phyloP scores from a whole-genome alignment of 176 grass and related monocot species.

The Carex scoparia region DNA sequence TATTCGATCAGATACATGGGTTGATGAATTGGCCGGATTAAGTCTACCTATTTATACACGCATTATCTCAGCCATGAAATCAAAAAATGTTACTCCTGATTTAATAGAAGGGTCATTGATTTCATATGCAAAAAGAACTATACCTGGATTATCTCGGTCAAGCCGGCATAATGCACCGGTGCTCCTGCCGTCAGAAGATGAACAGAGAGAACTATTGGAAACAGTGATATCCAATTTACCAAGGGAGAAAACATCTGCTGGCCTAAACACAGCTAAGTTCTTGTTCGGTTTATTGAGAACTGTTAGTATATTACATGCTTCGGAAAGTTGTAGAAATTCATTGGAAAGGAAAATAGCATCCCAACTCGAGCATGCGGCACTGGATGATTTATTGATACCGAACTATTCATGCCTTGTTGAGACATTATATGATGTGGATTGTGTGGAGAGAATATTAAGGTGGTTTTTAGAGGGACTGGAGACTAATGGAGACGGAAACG shows the following conservation, averaged over 20 bases:
- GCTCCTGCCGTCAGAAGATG: conserved; percentile 30
- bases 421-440: conserved; percentile 98
- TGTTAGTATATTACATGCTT: conserved; percentile 69
- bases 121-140: conserved; percentile 80
- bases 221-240: conserved; percentile 93
- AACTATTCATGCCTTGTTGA: conserved; percentile 94
- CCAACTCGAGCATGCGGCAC: conserved; percentile 54
- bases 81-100: conserved; percentile 51
- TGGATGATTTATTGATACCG: conserved; percentile 90
- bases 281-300: conserved; percentile 91
- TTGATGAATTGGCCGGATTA: conserved; percentile 76
- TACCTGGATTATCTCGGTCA: conserved; percentile 75
- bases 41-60: conserved; percentile 63
- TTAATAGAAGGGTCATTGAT: conserved; percentile 75
- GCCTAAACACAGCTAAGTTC: conserved; percentile 56
- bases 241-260: conserved; percentile 46
- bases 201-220: conserved; percentile 79
- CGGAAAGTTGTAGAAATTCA: conserved; percentile 49
- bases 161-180: conserved; percentile 27
- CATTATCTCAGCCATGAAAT: conserved; percentile 80
- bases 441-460: conserved; percentile 66
- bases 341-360: conserved; percentile 69
- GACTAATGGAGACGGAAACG: conserved; percentile 20
- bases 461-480: conserved; percentile 58
- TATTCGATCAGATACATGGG: conserved; percentile 39